Base-by-base conservation (phyloP, 768 basidiomycete genomes). In the Paxillus involutus region DNA sequence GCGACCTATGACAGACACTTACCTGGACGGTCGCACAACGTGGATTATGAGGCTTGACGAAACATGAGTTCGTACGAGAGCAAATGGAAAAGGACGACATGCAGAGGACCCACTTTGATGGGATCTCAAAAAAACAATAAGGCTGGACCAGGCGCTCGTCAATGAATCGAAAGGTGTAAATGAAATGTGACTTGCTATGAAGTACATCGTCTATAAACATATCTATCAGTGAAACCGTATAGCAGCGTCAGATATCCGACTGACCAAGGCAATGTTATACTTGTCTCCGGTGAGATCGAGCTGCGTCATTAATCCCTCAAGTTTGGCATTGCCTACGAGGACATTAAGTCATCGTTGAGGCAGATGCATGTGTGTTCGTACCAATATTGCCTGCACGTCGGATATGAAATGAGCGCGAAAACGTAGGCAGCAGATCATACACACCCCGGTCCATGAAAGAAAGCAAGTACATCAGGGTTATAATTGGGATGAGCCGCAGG, bases 181-280 rank as follows among this genome's bases (percentile, higher is more conserved):
- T 17, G 32, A 14, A 13, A n/a, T 17, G 21, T 21, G 5, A 65
- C 81, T 55, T 59, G 85, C 84, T 44, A 87, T 79, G 61, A 85
- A 85, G 59, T 77, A 87, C 80, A 85, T 82, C 0, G 83, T 85
- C 83, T 86, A 51, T 7, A n/a, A 19, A 12, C n/a, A 4, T 1
- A 13, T 13, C 8, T 47, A 14, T 39, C 46, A 37, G 13, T n/a
- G 0, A 9, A 13, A 21, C 10, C 21, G 37, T 39, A 44, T 21
- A 3, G 41, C 29, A 14, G 32, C 24, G n/a, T 17, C 8, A 14
- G 21, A 9, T 14, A 17, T 11, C 5, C 11, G 29, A 12, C 72
- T 29, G 49, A 85, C 84, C 65, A 87, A 63, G 2, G 83, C 84
- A 42, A 84, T 80, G 52, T 85, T 86, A 58, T 84, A 88, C 59